Evolutionary conservation across 192 early-diverging fungal genomes (phyloP).

Genomic region (Gonapodya prolifera): DNA sequence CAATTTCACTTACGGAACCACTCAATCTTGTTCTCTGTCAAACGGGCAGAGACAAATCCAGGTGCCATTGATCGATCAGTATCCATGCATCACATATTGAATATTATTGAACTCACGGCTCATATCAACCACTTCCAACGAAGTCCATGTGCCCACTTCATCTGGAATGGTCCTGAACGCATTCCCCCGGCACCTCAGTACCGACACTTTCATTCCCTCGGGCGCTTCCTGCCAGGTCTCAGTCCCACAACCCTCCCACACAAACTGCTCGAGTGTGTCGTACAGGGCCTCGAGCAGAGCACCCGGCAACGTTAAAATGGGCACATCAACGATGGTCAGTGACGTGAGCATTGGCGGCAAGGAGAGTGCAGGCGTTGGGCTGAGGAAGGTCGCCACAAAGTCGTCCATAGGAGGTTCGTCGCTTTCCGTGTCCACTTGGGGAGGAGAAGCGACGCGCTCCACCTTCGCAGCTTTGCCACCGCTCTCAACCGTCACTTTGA

Average conservation of each 20-base stretch:
- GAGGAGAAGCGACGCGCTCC: not conserved
- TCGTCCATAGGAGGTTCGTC: not conserved
- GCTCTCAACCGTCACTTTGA: not conserved
- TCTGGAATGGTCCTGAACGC: not conserved
- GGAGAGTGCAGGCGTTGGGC: not conserved
- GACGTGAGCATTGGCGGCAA: not conserved
- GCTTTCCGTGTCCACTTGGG: not conserved
- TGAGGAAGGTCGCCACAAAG: not conserved
- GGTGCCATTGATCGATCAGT: no score
- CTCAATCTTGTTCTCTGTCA: not conserved
- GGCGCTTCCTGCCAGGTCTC: not conserved
- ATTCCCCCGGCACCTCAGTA: not conserved
- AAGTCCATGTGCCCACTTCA: not conserved
- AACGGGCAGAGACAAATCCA: not conserved
- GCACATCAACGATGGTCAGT: not conserved
- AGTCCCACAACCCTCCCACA: not conserved
- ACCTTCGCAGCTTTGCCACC: not conserved
- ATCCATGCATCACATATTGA: no score
- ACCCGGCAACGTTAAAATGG: not conserved
- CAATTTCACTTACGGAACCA: not conserved
- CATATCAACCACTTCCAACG: not conserved
- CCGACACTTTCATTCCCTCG: not conserved
- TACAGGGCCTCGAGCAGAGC: not conserved
- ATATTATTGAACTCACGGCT: not conserved
- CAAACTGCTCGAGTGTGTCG: not conserved